Evolutionary conservation across 352 stramenopile species (phyloP), one percentile per base, ranked within the genome.

Genomic region (Pilasporangium apinafurcum): DNA sequence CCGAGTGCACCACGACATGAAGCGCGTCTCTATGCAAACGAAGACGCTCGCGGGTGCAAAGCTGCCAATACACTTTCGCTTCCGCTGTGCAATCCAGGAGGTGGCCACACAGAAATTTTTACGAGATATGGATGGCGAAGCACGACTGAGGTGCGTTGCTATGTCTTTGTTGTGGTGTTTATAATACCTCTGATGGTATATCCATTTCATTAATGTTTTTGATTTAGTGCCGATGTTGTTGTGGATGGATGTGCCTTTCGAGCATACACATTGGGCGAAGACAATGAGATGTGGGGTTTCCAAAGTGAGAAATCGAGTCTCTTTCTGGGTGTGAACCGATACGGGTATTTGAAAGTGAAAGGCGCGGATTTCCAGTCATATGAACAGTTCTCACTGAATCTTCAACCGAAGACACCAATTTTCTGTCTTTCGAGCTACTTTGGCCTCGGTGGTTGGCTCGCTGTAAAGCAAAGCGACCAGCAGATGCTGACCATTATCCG

Each of bases 81-180:
- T 89, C 43, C 73, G 76, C 12, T 92, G 76, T 58, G 79, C 76
- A 2, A 75, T 92, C 38, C 75, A 89, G 51, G 73, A 89, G 42
- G 28, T 68, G 9, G 28, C 55, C 9, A 84, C 57, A 3, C 39
- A 53, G 13, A 65, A 39, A 18, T 92, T 92, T 37, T 30, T 92
- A 9, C 45, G 59, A 13, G 68, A 86, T 41, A 51, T 71, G 1
- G 63, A 86, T 18, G 74, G 79, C n/a, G 74, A 87, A 20, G 51
- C 67, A 0, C 32, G 69, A 4, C 51, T 92, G 6, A 61, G 66
- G 79, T 92, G 62, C 10, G 55, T 62, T 2, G 8, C 16, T 35
- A 9, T 28, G 18, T 27, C n/a, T 22, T 17, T 37, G 20, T 34
- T 37, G 8, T 12, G 1, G 6, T 24, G 43, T 8, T 47, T 1